phyloP scores from a whole-genome alignment of 1,284 basidiomycete species.

The Sphaerobolus stellatus region DNA sequence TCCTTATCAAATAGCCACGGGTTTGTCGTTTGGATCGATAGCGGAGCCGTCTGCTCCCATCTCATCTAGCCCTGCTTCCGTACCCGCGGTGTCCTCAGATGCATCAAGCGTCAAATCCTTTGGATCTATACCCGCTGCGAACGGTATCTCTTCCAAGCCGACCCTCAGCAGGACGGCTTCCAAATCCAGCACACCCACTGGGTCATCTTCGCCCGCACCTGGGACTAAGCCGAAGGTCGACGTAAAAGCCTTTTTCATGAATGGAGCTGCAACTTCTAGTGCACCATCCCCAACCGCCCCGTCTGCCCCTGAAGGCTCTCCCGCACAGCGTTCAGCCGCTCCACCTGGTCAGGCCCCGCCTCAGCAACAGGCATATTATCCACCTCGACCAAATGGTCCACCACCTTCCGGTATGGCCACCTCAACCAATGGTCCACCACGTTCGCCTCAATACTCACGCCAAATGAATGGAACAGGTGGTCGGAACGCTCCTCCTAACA shows the following conservation, averaged over 20 bases:
- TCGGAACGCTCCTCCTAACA: slow-evolving; percentile 49
- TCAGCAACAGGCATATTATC: slow-evolving; percentile 16
- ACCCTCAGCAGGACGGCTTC: slow-evolving; percentile 16
- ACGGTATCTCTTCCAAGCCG: slow-evolving; percentile 33
- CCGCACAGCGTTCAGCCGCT: slow-evolving; percentile 33
- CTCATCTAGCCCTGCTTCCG: slow-evolving; percentile 40
- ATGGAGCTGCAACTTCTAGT: slow-evolving; percentile 67
- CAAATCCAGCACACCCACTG: slow-evolving; percentile 6
- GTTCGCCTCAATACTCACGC: slow-evolving; percentile 64
- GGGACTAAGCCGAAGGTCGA: slow-evolving; percentile 60
- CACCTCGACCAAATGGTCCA: slow-evolving; percentile 8
- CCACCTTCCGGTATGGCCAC: slow-evolving; percentile 21
- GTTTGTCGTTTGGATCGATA: slow-evolving; percentile 83
- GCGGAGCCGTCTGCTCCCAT: slow-evolving; percentile 46
- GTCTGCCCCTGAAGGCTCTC: slow-evolving; percentile 15
- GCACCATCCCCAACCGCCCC: slow-evolving; percentile 38
- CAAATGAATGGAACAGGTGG: slow-evolving; percentile 58
- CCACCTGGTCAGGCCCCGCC: slow-evolving; percentile 32
- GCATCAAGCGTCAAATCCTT: slow-evolving; percentile 66
- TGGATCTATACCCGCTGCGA: slow-evolving; percentile 63
- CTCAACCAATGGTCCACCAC: slow-evolving; percentile 46
- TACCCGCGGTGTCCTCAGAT: slow-evolving; percentile 32
- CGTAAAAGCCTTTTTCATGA: slow-evolving; percentile 22
- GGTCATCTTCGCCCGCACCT: slow-evolving; percentile 5
- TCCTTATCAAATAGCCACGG: slow-evolving; percentile 44